phyloP scores from a whole-genome alignment of 371 early-diverging fungal genomes.

The Syncephalastrum contaminatum region DNA sequence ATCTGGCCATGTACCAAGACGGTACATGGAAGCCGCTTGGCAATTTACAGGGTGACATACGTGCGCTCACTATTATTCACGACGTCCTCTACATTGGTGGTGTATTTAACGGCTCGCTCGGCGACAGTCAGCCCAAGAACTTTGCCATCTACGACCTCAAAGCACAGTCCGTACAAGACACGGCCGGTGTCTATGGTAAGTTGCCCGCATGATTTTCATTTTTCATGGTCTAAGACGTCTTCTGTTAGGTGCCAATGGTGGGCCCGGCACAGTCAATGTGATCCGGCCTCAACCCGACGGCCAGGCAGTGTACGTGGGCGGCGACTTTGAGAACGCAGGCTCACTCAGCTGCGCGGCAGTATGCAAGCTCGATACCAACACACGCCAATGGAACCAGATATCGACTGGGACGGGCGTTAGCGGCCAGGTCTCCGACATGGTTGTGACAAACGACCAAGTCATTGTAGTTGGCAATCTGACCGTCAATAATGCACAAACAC shows the following conservation, averaged over 20 bases:
- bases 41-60: slow-evolving; percentile 27
- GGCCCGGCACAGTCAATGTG: slow-evolving; percentile 35
- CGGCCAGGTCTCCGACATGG: slow-evolving; percentile 12
- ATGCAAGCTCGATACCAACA: slow-evolving; percentile 32
- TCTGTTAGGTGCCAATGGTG: slow-evolving; percentile 11
- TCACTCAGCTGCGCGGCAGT: slow-evolving; percentile 34
- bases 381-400: slow-evolving; percentile 37
- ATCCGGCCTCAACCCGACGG: slow-evolving; percentile 36
- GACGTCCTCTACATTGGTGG: slow-evolving; percentile 35
- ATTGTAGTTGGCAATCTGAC: slow-evolving; percentile 19
- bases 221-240: not conserved
- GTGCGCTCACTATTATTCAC: slow-evolving; percentile 18
- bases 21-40: slow-evolving; percentile 28
- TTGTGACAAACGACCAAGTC: slow-evolving; percentile 10
- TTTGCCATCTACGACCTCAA: slow-evolving; percentile 34
- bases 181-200: slow-evolving; percentile 26
- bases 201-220: too few species aligned
- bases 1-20: slow-evolving; percentile 28
- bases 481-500: slow-evolving; percentile 26
- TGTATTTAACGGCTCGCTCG: slow-evolving; percentile 21
- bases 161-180: slow-evolving; percentile 9
- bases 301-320: slow-evolving; percentile 50
- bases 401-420: slow-evolving; percentile 11
- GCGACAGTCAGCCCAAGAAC: slow-evolving; percentile 14
- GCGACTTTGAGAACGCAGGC: slow-evolving; percentile 47